Evolutionary conservation across 202 grass and related monocot genomes (phyloP).

Genomic region (Schoenoplectus tabernaemontani): DNA sequence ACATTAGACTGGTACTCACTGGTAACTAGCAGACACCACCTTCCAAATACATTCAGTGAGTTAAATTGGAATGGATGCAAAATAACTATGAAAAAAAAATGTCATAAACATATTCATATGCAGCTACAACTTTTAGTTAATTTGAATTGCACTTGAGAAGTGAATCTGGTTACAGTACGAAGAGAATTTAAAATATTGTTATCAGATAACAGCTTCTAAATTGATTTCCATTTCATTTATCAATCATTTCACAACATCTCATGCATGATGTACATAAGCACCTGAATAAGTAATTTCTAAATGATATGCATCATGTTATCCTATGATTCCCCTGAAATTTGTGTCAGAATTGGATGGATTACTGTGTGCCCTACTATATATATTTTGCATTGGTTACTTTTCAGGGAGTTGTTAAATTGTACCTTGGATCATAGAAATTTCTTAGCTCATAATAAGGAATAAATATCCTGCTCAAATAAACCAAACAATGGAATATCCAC

Average conservation of each 20-base stretch:
- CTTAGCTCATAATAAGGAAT: constrained; percentile 7
- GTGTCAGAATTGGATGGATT: background rate
- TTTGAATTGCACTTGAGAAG: background rate
- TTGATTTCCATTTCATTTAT: background rate
- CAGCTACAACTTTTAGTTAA: background rate
- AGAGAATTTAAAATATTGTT: background rate
- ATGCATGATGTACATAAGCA: background rate
- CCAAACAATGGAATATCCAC: too few relatives aligned
- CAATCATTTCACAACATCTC: background rate
- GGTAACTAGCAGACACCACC: background rate
- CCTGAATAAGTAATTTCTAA: background rate
- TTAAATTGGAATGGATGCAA: background rate
- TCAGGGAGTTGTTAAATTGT: background rate
- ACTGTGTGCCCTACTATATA: background rate
- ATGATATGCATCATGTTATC: background rate
- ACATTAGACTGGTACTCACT: background rate
- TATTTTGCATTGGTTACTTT: constrained; percentile 2
- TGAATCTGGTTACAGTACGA: background rate
- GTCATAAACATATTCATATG: background rate
- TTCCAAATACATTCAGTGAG: background rate
- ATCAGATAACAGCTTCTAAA: background rate
- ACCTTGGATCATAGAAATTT: too few relatives aligned
- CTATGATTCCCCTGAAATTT: background rate
- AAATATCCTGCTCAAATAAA: too few relatives aligned
- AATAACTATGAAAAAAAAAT: background rate